Percentiles rank a stretch among this genome's conserved stretches.
Conservation (phyloP, 352 stramenopile species). For the Thalassiosira delicatula region DNA sequence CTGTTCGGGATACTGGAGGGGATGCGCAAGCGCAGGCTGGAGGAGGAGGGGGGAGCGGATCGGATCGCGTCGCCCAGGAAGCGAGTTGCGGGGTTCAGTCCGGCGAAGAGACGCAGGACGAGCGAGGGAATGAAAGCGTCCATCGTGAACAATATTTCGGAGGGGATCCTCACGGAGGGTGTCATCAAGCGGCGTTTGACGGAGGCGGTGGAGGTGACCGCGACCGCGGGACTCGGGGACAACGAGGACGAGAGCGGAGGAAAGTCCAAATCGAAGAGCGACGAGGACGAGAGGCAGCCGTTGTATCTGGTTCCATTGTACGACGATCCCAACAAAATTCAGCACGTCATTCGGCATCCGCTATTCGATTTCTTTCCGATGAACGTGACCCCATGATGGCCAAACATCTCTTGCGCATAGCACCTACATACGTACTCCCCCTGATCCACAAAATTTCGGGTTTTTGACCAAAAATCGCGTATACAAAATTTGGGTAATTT, state of each 20-base stretch:
- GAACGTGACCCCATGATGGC: constrained; percentile 18
- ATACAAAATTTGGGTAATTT: too few species aligned
- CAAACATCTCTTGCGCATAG: too few species aligned
- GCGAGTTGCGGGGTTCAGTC: constrained; percentile 48
- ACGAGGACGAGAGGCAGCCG: constrained; percentile 49
- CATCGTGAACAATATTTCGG: constrained; percentile 68
- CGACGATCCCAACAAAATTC: constrained; percentile 44
- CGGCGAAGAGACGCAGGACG: constrained; percentile 37
- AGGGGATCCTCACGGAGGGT: constrained; percentile 63
- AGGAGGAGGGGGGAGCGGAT: constrained; percentile 47
- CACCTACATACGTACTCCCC: too few species aligned
- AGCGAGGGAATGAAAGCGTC: constrained; percentile 33
- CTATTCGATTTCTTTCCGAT: constrained; percentile 65
- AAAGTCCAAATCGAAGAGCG: constrained; percentile 43
- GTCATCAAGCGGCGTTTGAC: constrained; percentile 65
- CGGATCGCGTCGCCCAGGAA: constrained; percentile 24
- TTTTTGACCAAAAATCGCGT: too few species aligned
- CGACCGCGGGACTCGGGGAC: constrained; percentile 40
- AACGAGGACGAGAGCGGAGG: constrained; percentile 30
- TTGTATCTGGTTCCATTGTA: constrained; percentile 62
- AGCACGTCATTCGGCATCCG: constrained; percentile 51
- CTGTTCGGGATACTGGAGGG: constrained; percentile 79
- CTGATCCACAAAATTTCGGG: too few species aligned
- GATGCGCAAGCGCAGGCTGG: constrained; percentile 71
- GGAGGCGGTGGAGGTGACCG: constrained; percentile 66